Percentiles rank a stretch among this genome's conserved stretches.
Conservation (phyloP, 805 yeast genomes). For the Saturnispora sekii region DNA sequence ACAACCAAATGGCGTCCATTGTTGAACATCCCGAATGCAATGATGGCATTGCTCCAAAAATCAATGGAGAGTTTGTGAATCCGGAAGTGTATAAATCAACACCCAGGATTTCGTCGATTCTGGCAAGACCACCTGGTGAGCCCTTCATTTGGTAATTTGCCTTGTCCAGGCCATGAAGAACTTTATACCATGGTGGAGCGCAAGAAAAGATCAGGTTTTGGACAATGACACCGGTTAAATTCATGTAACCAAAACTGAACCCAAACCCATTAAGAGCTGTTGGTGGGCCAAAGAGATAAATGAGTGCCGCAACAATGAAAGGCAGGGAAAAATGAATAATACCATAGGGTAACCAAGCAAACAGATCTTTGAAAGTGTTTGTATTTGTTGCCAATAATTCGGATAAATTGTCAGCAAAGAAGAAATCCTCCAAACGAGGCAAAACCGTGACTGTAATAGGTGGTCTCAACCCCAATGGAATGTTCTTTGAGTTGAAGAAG, state of each 20-base stretch:
- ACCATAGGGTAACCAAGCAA: constrained; percentile 96
- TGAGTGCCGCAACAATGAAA: constrained; percentile 66
- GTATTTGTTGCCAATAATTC: constrained; percentile 74
- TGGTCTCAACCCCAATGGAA: constrained; percentile 69
- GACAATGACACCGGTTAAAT: constrained; percentile 70
- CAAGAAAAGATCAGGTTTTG: constrained; percentile 76
- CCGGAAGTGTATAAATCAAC: constrained; percentile 74
- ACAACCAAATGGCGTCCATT: constrained; percentile 81
- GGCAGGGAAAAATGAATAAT: constrained; percentile 85
- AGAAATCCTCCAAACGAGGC: constrained; percentile 87
- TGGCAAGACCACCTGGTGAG: constrained; percentile 88
- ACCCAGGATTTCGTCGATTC: constrained; percentile 75
- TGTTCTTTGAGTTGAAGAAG: constrained; percentile 66
- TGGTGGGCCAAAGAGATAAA: constrained; percentile 90
- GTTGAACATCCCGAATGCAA: constrained; percentile 92
- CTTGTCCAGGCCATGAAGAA: constrained; percentile 72
- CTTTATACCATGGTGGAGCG: constrained; percentile 97
- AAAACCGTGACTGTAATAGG: constrained; percentile 80
- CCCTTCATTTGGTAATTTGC: constrained; percentile 90
- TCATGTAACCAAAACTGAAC: constrained; percentile 93
- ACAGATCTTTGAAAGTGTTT: constrained; percentile 55
- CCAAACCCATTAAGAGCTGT: constrained; percentile 73
- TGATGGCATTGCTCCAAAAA: constrained; percentile 73
- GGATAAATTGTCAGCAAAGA: constrained; percentile 87
- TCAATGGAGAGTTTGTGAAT: constrained; percentile 79